Base-by-base conservation (phyloP, 345 rosid genomes). In the Citrus inodora region DNA sequence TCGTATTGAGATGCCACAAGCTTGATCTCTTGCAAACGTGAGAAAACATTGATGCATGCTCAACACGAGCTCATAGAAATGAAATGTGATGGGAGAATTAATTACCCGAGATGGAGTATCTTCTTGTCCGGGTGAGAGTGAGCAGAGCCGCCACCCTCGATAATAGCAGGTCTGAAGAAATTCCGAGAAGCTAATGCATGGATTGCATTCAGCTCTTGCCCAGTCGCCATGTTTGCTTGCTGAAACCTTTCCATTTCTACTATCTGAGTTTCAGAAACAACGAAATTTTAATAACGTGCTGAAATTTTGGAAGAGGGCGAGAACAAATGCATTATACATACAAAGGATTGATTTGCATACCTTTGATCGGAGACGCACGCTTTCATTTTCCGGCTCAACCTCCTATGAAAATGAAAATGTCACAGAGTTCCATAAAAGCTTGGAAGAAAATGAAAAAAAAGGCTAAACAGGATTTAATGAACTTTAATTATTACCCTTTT, bases 311-410 rank as follows among this genome's bases (percentile, higher is more conserved):
- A 51, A 16, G 56, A 3, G 4, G 55, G 55, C 55, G 46, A 40
- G 10, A 51, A 4, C 56, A 16, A 16, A 51, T 42, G 4, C 48
- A 51, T 51, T 51, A 13, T 51, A 13, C 22, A 16, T 51, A 10
- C 48, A 1, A 42, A 42, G 48, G 21, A 51, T 21, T 13, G 56
- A 60, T 59, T 74, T 38, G 27, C 56, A 62, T 87, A 96, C 98
- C 97, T 90, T 96, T 21, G 92, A 87, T 66, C 98, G 84, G 10
- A 94, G 35, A 32, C 85, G 90, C 16, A 90, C 88, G 48, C 90
- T 92, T 92, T 96, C 99, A 74, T 90, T 92, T 73, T 96, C 99
- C 81, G 92, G 86, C 81, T 92, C 98, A 66, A 90, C 90, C 85
- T 94, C 99, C 99, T 94, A 75, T 21, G 33, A 6, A 32, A 48